Conservation (phyloP, 192 early-diverging fungal species). For the Physocladia obscura region DNA sequence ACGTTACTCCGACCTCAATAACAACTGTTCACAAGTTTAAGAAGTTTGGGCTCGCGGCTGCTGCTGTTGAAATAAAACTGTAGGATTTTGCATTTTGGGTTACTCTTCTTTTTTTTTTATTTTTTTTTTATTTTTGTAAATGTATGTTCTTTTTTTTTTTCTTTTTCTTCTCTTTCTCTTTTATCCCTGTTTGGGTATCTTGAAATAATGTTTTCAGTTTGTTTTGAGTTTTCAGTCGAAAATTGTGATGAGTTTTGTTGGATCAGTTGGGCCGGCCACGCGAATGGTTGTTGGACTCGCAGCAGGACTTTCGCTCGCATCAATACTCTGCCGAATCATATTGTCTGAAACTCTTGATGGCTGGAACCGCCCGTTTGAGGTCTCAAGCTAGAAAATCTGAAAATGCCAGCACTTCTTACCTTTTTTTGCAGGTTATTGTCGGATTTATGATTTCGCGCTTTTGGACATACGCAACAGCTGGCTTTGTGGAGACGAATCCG, state of each 20-base stretch:
- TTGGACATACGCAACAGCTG: slow-evolving; percentile 65
- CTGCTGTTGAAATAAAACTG: no score
- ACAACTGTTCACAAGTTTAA: slow-evolving; percentile 14
- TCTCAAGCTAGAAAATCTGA: background rate
- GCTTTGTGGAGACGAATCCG: slow-evolving; percentile 55
- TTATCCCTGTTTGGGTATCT: no score
- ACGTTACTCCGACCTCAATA: background rate
- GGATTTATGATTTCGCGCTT: slow-evolving; percentile 24
- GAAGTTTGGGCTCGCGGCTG: slow-evolving; percentile 8
- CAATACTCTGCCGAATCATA: background rate
- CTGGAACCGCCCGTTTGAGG: slow-evolving; percentile 28
- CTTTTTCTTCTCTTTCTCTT: no score
- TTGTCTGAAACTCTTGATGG: background rate
- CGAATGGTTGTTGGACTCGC: slow-evolving; percentile 8
- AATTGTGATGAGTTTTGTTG: no score
- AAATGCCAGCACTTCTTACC: background rate
- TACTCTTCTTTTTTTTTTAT: no score
- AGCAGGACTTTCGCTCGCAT: slow-evolving; percentile 24
- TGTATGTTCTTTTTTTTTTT: no score
- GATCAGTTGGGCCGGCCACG: slow-evolving; percentile 7
- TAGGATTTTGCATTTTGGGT: no score
- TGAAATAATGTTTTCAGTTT: no score
- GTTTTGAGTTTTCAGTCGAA: no score
- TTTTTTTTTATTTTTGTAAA: no score
- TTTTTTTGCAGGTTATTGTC: background rate